phyloP scores from a whole-genome alignment of 164 flowering plant species.

The Hamamelis virginiana region DNA sequence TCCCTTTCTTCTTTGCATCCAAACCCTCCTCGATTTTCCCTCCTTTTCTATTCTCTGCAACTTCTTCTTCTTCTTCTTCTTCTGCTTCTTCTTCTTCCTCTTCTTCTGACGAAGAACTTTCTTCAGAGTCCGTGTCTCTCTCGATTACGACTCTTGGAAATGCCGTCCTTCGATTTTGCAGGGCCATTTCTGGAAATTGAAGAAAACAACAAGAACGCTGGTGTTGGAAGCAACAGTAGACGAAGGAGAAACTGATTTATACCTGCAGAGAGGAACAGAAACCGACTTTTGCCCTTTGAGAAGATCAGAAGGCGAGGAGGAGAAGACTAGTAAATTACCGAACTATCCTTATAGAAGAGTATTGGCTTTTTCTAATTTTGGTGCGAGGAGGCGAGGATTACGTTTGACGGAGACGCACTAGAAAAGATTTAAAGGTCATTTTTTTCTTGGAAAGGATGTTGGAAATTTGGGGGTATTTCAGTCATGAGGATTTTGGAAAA shows the following conservation, averaged over 20 bases:
- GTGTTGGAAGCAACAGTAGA: background rate
- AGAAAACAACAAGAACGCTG: too few species aligned
- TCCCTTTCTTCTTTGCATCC: constrained; percentile 42
- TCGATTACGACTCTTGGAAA: constrained; percentile 63
- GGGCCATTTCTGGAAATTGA: constrained; percentile 51
- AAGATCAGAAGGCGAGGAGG: too few species aligned
- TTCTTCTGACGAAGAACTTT: constrained; percentile 38
- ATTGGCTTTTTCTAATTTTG: background rate
- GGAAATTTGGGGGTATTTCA: too few species aligned
- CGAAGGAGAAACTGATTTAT: background rate
- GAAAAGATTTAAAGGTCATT: too few species aligned
- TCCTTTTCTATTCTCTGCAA: constrained; percentile 5
- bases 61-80: constrained; percentile 31
- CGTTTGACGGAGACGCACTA: too few species aligned
- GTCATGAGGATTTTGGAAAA: too few species aligned
- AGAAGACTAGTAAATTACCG: background rate
- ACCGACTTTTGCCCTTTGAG: background rate
- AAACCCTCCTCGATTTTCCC: constrained; percentile 17
- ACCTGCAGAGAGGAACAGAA: background rate
- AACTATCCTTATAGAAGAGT: background rate
- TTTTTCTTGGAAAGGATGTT: too few species aligned
- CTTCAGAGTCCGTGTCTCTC: constrained; percentile 64
- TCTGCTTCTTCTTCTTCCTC: constrained; percentile 34
- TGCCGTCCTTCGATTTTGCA: constrained; percentile 39
- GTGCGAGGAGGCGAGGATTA: too few species aligned